Evolutionary conservation across 164 flowering plant species (phyloP).

Genomic region (Chimonanthus praecox): DNA sequence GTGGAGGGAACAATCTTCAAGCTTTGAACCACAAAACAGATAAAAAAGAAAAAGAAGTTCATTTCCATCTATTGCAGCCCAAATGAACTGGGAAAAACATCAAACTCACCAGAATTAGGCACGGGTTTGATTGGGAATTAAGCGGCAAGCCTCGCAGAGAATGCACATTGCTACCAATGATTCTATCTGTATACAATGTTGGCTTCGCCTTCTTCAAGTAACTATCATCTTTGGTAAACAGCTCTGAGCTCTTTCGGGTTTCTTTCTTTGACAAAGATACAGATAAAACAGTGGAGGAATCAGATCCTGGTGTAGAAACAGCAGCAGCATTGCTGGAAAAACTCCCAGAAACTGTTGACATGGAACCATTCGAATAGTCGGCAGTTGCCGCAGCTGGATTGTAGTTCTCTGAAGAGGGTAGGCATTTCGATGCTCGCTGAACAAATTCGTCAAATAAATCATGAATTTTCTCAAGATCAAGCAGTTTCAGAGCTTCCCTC

Average conservation of each 20-base stretch:
- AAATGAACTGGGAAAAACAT: neutral
- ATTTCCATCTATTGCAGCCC: neutral
- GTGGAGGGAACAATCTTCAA: too few relatives aligned
- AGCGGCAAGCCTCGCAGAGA: conserved; percentile 3
- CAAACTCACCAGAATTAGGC: conserved; percentile 29
- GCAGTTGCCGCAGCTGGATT: neutral
- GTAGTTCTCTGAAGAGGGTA: conserved; percentile 25
- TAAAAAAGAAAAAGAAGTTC: neutral
- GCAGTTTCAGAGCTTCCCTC: conserved; percentile 36
- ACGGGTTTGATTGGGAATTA: conserved; percentile 37
- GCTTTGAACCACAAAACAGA: neutral
- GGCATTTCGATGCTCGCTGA: conserved; percentile 49
- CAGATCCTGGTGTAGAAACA: conserved; percentile 3
- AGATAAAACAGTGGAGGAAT: conserved; percentile 14
- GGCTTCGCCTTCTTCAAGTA: conserved; percentile 46
- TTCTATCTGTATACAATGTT: conserved; percentile 31
- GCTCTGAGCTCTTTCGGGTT: conserved; percentile 18
- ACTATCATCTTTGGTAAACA: conserved; percentile 58
- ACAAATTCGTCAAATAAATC: conserved; percentile 37
- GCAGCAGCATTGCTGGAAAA: conserved; percentile 2
- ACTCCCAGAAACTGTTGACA: conserved; percentile 5
- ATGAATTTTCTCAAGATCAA: conserved; percentile 39
- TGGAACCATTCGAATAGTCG: conserved; percentile 10
- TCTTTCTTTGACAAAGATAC: conserved; percentile 12
- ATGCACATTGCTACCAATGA: conserved; percentile 19